These are phyloP conservation scores for Geotrichum cucujoidarum DNA, from an alignment of 1,139 yeast genomes.

Conservation along the genomic window DNA sequence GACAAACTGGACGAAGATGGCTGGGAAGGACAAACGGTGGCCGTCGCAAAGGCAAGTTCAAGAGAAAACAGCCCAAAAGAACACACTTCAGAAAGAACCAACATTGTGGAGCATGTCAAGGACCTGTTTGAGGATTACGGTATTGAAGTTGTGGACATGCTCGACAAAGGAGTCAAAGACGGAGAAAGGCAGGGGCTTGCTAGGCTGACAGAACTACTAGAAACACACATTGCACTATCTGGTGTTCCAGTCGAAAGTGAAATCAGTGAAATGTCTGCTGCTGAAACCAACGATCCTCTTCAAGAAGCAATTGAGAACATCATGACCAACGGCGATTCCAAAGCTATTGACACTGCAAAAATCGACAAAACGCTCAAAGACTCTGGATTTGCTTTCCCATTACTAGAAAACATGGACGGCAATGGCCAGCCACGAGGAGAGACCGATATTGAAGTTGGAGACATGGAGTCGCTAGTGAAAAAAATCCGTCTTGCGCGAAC, in stretches of 20 bases:
- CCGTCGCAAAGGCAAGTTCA: conserved; percentile 21
- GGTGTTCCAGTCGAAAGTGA: conserved; percentile 18
- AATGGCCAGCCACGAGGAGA: conserved; percentile 12
- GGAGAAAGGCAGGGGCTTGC: conserved; percentile 25
- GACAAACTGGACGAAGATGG: conserved; percentile 27
- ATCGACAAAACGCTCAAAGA: conserved; percentile 11
- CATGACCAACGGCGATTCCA: conserved; percentile 4
- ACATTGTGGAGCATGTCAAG: conserved; percentile 20
- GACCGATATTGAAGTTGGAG: conserved; percentile 26
- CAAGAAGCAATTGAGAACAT: conserved; percentile 15
- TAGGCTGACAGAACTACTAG: conserved; percentile 31
- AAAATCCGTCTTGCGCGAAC: conserved; percentile 25
- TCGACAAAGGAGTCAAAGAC: conserved; percentile 16
- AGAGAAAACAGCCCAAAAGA: conserved; percentile 2
- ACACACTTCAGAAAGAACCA: conserved; percentile 11
- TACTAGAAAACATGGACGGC: conserved; percentile 19
- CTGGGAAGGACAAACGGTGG: conserved; percentile 31
- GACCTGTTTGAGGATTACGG: conserved; percentile 29
- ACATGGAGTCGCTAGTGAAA: conserved; percentile 27
- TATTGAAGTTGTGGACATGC: conserved; percentile 29
- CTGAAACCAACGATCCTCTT: conserved; percentile 15
- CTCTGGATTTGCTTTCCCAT: conserved; percentile 14
- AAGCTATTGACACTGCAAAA: conserved; percentile 8
- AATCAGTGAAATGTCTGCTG: conserved; percentile 16
- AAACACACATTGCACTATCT: conserved; percentile 22